A percentile compares a stretch with the other conserved stretches of the same genome.
Evolutionary conservation across 768 basidiomycete species (phyloP).

Genomic region (Leucosporidium scottii): DNA sequence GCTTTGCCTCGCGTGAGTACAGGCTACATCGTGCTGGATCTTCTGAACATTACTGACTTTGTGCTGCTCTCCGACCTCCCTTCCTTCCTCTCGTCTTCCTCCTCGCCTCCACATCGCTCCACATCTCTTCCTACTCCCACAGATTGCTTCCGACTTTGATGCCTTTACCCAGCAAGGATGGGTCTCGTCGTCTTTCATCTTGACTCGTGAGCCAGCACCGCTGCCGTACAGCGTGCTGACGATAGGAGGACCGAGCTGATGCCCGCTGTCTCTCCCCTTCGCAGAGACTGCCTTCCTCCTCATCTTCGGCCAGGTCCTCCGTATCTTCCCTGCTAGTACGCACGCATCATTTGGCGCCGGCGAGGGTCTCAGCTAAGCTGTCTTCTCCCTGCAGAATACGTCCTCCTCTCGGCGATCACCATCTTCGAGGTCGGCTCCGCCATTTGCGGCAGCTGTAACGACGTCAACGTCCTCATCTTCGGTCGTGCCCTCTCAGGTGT

Average conservation of each 20-base stretch:
- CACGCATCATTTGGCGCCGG: too few species aligned
- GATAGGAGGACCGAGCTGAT: not conserved
- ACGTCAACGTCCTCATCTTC: constrained; percentile 42
- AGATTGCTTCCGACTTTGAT: constrained; percentile 41
- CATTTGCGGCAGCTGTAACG: constrained; percentile 45
- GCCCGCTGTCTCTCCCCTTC: not conserved
- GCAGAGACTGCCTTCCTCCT: constrained; percentile 37
- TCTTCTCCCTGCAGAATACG: constrained; percentile 1
- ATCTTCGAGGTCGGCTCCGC: constrained; percentile 49
- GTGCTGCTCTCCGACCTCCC: not conserved
- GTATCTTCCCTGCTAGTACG: constrained; percentile 40
- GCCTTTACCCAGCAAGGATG: constrained; percentile 39
- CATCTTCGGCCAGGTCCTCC: constrained; percentile 40
- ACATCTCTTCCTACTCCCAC: constrained; percentile 4
- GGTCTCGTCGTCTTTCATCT: constrained; percentile 37
- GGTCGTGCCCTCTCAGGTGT: constrained; percentile 50
- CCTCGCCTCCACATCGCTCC: not conserved
- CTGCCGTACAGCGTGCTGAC: not conserved
- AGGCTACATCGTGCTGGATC: too few species aligned
- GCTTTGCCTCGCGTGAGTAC: not conserved
- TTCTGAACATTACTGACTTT: too few species aligned
- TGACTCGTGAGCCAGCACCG: constrained; percentile 4
- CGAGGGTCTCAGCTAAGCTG: not conserved
- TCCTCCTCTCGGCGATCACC: constrained; percentile 17
- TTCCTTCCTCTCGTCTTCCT: not conserved